phyloP scores from a whole-genome alignment of 2,329 filamentous ascomycete genomes.

The Basipetospora sp. region DNA sequence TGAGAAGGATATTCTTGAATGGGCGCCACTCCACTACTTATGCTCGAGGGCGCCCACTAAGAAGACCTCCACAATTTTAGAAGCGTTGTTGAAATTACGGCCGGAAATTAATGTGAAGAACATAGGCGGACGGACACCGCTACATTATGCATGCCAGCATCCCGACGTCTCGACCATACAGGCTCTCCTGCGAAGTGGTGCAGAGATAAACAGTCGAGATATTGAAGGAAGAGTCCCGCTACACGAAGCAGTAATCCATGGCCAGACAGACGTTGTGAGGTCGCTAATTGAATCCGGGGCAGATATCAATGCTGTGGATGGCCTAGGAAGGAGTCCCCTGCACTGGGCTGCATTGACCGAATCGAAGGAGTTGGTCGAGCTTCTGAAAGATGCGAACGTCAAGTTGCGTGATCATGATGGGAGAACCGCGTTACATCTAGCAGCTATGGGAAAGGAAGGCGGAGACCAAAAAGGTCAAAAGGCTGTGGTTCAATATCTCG shows the following conservation, averaged over 20 bases:
- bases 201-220: background rate
- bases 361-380: background rate
- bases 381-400: background rate
- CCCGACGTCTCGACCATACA: background rate
- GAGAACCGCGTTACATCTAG: background rate
- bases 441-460: background rate
- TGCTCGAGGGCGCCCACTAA: background rate
- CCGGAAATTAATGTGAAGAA: background rate
- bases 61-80: too few relatives aligned
- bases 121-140: background rate
- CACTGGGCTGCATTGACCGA: background rate
- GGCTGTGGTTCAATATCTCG: background rate
- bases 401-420: background rate
- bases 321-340: background rate
- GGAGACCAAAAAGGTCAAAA: background rate
- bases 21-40: background rate
- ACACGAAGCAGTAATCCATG: background rate
- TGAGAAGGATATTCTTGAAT: background rate
- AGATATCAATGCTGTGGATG: background rate
- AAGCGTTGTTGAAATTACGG: background rate
- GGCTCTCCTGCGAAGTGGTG: background rate
- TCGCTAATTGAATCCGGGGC: background rate
- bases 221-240: background rate
- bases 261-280: background rate
- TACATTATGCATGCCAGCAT: background rate